Base-by-base conservation (phyloP, 2,329 filamentous ascomycete species). In the Nannizziopsis barbatae region DNA sequence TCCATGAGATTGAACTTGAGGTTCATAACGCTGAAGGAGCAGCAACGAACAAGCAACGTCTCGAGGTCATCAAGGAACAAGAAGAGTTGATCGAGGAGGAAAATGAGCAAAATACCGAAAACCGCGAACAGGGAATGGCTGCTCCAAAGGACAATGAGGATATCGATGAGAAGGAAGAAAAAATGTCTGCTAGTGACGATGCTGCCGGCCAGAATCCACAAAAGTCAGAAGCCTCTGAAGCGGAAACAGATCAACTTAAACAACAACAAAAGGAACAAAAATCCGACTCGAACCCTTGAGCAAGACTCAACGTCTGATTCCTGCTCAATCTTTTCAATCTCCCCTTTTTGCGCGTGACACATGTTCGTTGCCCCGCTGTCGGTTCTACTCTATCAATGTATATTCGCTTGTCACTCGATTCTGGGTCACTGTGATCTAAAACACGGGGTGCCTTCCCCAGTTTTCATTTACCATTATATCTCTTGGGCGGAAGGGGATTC, bases 1-100 rank as follows among this genome's bases (percentile, higher is more conserved):
- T 93, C 85, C 92, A 98, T 75, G 92, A 98, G 73, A 95, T 98
- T 55, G 92, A 96, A 70, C 83, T 98, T 30, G 92, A 98, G 71
- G 88, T 98, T 8, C 87, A 95, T 75, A 94, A 83, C 53, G 89
- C 90, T 42, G 92, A 98, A 71, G 92, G 92, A 53, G 90, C 89
- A 9, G 92, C 92, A 18, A 98, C 92, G 56, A 98, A 98, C 79
- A 95, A 93, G 77, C 92, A 96, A 75, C 84, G 92, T 65, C 83
- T 98, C 37, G 92, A 98, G 73, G 92, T 98, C 12, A 77, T 98
- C 63, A 93, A 88, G 77, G 92, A 98, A 73, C 92, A 98, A 73
- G 86, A 98, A 67, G 92, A 95, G 65, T 80, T 98, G 54, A 98
- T 98, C 50, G 83, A 95, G 55, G 92, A 98, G 64, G 92, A 98